Base-by-base conservation (phyloP, 768 basidiomycete genomes). In the Clathrus columnatus region DNA sequence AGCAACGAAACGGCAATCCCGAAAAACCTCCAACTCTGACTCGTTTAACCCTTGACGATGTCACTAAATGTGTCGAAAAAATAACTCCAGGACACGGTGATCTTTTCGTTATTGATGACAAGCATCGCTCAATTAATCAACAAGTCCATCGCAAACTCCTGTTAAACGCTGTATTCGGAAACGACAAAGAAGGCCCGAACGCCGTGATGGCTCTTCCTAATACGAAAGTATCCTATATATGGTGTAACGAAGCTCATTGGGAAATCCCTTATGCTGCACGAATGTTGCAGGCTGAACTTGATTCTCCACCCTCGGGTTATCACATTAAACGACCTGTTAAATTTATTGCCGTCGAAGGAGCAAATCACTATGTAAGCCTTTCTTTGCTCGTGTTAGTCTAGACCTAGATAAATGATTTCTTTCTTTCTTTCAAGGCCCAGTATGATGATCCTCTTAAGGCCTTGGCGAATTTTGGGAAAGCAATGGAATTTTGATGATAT, bases 271-370 rank as follows among this genome's bases (percentile, higher is more conserved):
- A 47, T 24, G 54, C 54, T 4, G 41, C 32, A 17, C 44, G 46
- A 46, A 20, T 18, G 10, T 10, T 48, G 27, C n/a, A 48, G 20
- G 44, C 27, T 26, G 54, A 55, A 5, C 28, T 55, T 30, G 44
- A 44, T 26, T 48, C 44, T n/a, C 54, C 45, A 14, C 54, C 54
- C 23, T 21, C 16, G n/a, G 18, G 21, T 28, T 21, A 47, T 36
- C 36, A 55, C 28, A 14, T 44, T 3, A 20, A 29, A 14, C 30
- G 54, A 45, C 24, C 23, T 23, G 54, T 55, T 23, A 55, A 47
- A 32, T 55, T 55, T 36, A 24, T 55, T 23, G 54, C 54, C 8
- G 14, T 55, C 23, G 54, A 55, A 27, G 51, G 41, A 6, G 54
- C 45, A 32, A 55, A 55, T 48, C 54, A 55, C 30, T 48, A 29